Percentiles rank a stretch among this genome's conserved stretches.
Conservation (phyloP, 129 eudicot species). For the Cynara cardunculus region DNA sequence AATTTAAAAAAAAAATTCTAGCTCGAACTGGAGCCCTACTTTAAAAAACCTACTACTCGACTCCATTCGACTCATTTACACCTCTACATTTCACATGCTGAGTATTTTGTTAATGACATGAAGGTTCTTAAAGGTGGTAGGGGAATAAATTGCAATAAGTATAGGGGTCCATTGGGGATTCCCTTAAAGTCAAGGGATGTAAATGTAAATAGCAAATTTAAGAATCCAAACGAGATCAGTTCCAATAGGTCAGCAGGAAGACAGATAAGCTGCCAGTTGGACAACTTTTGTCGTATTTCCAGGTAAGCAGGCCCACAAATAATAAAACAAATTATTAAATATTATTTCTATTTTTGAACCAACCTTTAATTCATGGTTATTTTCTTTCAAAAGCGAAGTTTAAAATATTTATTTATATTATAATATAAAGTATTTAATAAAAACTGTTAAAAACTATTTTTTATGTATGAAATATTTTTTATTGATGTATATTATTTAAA, state of each 20-base stretch:
- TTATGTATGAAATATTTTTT: no score
- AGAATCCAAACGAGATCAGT: constrained; percentile 18
- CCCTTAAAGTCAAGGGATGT: not conserved
- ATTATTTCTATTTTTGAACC: no score
- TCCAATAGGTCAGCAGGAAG: not conserved
- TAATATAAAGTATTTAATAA: no score
- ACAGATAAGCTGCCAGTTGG: constrained; percentile 30
- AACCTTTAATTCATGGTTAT: no score
- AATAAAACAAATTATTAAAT: not conserved
- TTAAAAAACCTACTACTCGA: no score
- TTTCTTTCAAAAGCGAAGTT: no score
- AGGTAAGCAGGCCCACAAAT: constrained; percentile 1
- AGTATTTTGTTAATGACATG: not conserved
- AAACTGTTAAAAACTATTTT: no score
- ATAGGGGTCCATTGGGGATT: not conserved
- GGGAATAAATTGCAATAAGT: not conserved
- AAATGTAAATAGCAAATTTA: not conserved
- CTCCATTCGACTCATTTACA: no score
- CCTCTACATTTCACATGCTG: not conserved
- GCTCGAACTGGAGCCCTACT: no score
- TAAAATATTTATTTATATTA: no score
- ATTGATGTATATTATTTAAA: no score
- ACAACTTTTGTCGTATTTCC: constrained; percentile 15
- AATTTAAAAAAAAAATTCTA: no score
- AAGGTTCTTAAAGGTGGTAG: not conserved